Evolutionary conservation across 2,329 filamentous ascomycete genomes (phyloP).

Genomic region (Karstenula rhodostoma): DNA sequence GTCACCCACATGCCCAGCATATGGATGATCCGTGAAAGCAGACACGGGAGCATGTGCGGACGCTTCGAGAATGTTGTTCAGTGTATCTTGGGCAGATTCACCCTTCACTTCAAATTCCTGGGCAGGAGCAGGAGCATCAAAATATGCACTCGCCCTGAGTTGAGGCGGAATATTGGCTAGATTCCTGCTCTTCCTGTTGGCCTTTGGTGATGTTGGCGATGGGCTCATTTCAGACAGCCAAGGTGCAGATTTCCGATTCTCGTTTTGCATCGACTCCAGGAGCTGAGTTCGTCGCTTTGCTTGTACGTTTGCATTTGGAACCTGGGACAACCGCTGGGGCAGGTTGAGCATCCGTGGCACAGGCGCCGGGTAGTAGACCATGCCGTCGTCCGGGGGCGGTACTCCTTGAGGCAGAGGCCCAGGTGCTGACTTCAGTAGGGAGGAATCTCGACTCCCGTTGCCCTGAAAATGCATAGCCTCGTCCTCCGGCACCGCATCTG

Average conservation of each 20-base stretch:
- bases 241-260: conserved; percentile 61
- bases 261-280: conserved; percentile 68
- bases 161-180: conserved; percentile 76
- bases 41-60: conserved; percentile 86
- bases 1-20: conserved; percentile 76
- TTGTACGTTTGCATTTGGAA: conserved; percentile 68
- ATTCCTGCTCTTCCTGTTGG: conserved; percentile 47
- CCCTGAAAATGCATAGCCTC: conserved; percentile 35
- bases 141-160: conserved; percentile 88
- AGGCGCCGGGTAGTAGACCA: conserved; percentile 95
- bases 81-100: conserved; percentile 84
- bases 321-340: conserved; percentile 83
- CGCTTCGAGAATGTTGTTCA: conserved; percentile 91
- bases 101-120: conserved; percentile 68
- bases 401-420: conserved; percentile 30
- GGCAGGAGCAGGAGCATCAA: conserved; percentile 71
- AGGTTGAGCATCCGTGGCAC: conserved; percentile 94
- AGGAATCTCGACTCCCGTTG: conserved; percentile 38
- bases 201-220: conserved; percentile 24
- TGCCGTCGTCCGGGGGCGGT: conserved; percentile 73
- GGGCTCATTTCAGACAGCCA: conserved; percentile 49
- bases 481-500: conserved; percentile 55
- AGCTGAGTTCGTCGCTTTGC: conserved; percentile 79
- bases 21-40: conserved; percentile 90
- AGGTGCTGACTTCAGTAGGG: conserved; percentile 53